phyloP scores from a whole-genome alignment of 345 rosid species.

The Citrus hindsii region DNA sequence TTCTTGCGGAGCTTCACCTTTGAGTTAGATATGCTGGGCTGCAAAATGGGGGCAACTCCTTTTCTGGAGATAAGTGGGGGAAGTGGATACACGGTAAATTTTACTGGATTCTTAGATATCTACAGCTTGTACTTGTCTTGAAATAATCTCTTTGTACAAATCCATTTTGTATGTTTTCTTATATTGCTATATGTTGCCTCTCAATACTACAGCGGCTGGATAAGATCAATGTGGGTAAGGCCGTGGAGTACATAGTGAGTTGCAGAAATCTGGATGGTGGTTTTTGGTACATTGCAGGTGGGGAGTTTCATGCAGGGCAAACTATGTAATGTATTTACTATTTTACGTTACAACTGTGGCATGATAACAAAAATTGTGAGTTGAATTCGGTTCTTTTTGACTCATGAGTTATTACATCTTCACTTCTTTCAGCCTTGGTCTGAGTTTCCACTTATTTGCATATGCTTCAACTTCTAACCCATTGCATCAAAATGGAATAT shows the following conservation, averaged over 20 bases:
- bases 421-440: background rate
- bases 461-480: background rate
- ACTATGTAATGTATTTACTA: constrained; percentile 41
- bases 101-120: constrained; percentile 1
- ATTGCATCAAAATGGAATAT: too few species aligned
- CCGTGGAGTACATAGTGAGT: constrained; percentile 67
- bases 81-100: constrained; percentile 82
- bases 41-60: too few species aligned
- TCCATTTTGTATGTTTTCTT: constrained; percentile 63
- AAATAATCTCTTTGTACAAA: constrained; percentile 1
- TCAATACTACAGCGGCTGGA: constrained; percentile 58
- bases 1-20: constrained; percentile 3
- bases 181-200: constrained; percentile 80
- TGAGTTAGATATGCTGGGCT: too few species aligned
- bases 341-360: background rate
- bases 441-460: background rate
- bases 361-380: background rate
- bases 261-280: constrained; percentile 95
- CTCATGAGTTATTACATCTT: background rate
- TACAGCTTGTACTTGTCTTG: background rate
- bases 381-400: background rate
- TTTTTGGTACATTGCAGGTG: constrained; percentile 90
- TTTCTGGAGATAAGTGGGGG: constrained; percentile 95
- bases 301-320: constrained; percentile 92
- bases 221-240: constrained; percentile 63